Base-by-base conservation (phyloP, 2,329 filamentous ascomycete species). In the Xylaria sp. region DNA sequence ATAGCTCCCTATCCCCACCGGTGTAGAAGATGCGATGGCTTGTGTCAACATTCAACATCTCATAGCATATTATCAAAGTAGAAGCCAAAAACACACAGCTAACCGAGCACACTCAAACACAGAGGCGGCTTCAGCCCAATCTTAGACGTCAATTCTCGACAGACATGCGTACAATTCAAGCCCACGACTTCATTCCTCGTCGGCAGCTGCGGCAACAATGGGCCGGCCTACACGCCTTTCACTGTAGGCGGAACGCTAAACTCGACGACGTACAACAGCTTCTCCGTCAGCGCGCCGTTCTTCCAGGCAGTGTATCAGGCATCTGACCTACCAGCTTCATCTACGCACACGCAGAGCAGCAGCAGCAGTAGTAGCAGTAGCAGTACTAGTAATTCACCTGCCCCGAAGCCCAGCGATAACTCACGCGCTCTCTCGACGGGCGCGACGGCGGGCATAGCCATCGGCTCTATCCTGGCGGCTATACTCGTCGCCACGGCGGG, bases 101-200 rank as follows among this genome's bases (percentile, higher is more conserved):
- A 53, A 65, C 65, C 2, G 4, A 49, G 11, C n/a, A 17, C 38
- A 6, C 56, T 17, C 7, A 9, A 15, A 60, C 48, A 59, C 40
- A 68, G 66, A 40, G 63, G 66, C 31, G 69, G 69, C 17, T 66
- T 56, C 59, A 38, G n/a, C 3, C 53, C 68, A 3, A 57, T 65
- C 11, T 5, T 23, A 26, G 59, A 65, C 31, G 3, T 6, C 11
- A 40, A 51, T 31, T 10, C 46, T 6, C 0, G n/a, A 7, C 69
- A 65, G 33, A 71, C 66, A 65, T 71, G 63, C 20, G 69, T 66
- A 4, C 66, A 69, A 33, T 65, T 59, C 51, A 59, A 58, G 13
- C 59, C 69, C 6, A 66, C 63, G 38, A 69, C 69, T 0, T 54
- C 60, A 3, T 71, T 71, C 28, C 66, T 69, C 17, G 54, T 71